phyloP scores from a whole-genome alignment of 768 basidiomycete genomes.

The Lactifluus subvellereus region DNA sequence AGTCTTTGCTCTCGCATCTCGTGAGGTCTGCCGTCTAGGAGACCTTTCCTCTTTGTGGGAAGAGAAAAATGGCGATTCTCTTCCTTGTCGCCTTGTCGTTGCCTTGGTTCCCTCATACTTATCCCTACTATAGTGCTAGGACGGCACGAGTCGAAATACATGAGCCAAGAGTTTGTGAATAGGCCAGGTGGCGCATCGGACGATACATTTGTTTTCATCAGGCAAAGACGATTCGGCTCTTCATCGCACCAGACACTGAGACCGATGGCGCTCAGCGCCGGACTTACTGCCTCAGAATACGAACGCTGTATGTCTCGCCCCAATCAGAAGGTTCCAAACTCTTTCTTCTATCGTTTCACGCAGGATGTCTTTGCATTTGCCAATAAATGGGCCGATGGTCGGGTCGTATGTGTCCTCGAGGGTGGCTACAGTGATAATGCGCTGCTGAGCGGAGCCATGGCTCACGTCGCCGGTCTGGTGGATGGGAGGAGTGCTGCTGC shows the following conservation, averaged over 20 bases:
- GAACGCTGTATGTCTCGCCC: constrained; percentile 95
- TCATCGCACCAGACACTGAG: constrained; percentile 1
- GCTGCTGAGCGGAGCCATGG: constrained; percentile 75
- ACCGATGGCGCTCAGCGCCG: constrained; percentile 50
- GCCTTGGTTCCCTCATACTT: too few relatives aligned
- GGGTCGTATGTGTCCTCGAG: constrained; percentile 84
- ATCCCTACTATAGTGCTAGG: too few relatives aligned
- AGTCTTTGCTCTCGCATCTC: too few relatives aligned
- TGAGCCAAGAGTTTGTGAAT: constrained; percentile 51
- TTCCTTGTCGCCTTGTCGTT: too few relatives aligned
- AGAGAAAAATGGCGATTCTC: too few relatives aligned
- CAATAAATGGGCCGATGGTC: constrained; percentile 56
- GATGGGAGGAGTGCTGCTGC: constrained; percentile 25
- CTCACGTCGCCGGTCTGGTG: constrained; percentile 68
- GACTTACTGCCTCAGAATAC: constrained; percentile 92
- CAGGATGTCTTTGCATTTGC: constrained; percentile 63
- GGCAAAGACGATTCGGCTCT: constrained; percentile 42
- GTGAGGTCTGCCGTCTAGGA: too few relatives aligned
- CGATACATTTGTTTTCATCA: constrained; percentile 81
- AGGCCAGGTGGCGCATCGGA: constrained; percentile 57
- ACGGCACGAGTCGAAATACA: too few relatives aligned
- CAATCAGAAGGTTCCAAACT: constrained; percentile 75
- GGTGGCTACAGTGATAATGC: constrained; percentile 94
- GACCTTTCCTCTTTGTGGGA: too few relatives aligned
- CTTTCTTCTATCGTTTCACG: constrained; percentile 82